Percentiles rank a stretch among this genome's conserved stretches.
phyloP scores from a whole-genome alignment of 805 yeast species.

The Schizosaccharomyces octosporus region DNA sequence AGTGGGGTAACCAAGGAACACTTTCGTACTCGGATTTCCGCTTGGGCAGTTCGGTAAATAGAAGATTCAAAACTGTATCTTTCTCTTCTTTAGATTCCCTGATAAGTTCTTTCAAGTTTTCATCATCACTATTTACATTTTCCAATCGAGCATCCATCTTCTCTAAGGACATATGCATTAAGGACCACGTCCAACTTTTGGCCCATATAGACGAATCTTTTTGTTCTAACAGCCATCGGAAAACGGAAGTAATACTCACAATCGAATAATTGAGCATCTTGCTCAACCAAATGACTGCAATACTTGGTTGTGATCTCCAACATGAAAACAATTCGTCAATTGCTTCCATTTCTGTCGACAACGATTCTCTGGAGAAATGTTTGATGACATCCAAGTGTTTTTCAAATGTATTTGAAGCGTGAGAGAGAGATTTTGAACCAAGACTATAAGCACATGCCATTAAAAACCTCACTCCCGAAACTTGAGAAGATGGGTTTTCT shows the following conservation, averaged over 20 bases:
- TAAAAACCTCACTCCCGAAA: slow-evolving; percentile 6
- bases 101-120: neutral
- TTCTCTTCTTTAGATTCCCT: neutral
- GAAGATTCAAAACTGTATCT: neutral
- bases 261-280: slow-evolving; percentile 25
- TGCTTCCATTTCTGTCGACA: slow-evolving; percentile 16
- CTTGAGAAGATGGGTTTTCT: neutral
- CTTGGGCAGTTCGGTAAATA: neutral
- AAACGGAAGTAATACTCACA: slow-evolving; percentile 19
- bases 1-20: neutral
- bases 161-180: slow-evolving; percentile 6
- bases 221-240: slow-evolving; percentile 21
- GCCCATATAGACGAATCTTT: slow-evolving; percentile 6
- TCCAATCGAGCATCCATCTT: slow-evolving; percentile 4
- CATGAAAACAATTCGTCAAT: slow-evolving; percentile 33
- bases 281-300: slow-evolving; percentile 35
- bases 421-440: slow-evolving; percentile 73
- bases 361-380: slow-evolving; percentile 4
- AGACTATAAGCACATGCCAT: slow-evolving; percentile 53
- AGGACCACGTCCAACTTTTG: slow-evolving; percentile 7
- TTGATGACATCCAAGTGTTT: slow-evolving; percentile 18
- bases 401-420: slow-evolving; percentile 32
- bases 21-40: neutral
- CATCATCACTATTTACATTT: neutral
- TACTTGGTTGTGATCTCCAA: slow-evolving; percentile 43